Evolutionary conservation across 306 rosid genomes (phyloP).

Genomic region (Corylus americana): DNA sequence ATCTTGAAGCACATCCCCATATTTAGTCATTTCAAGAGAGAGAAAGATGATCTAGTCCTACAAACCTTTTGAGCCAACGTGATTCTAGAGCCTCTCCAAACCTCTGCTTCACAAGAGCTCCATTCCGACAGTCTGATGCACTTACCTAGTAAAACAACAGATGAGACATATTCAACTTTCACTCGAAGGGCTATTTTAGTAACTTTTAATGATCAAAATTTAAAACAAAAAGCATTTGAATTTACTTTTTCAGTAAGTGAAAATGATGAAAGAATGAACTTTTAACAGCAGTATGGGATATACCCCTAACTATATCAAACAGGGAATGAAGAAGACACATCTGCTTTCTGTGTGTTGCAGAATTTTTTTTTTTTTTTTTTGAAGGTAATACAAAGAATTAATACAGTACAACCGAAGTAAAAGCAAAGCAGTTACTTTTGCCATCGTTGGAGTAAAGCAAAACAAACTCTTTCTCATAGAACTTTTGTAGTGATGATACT

Average conservation of each 20-base stretch:
- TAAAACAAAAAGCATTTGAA: slow-evolving; percentile 18
- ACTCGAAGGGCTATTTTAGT: slow-evolving; percentile 7
- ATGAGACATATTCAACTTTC: slow-evolving; percentile 15
- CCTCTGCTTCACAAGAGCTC: slow-evolving; percentile 61
- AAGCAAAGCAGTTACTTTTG: not conserved
- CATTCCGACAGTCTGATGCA: slow-evolving; percentile 76
- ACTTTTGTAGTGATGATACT: not conserved
- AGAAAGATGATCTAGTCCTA: not conserved
- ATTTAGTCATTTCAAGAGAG: slow-evolving; percentile 1
- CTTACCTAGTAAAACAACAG: slow-evolving; percentile 57
- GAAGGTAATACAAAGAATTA: not conserved
- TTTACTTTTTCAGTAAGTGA: slow-evolving; percentile 6
- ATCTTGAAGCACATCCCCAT: not conserved
- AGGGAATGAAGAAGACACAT: not conserved
- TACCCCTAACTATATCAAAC: slow-evolving; percentile 17
- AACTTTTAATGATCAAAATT: not conserved
- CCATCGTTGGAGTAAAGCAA: not conserved
- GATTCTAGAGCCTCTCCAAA: slow-evolving; percentile 74
- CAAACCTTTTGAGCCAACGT: slow-evolving; percentile 57
- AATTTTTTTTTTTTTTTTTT: not conserved
- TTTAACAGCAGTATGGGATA: slow-evolving; percentile 12
- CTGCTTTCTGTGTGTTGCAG: not conserved
- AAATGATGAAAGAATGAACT: slow-evolving; percentile 3
- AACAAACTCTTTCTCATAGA: not conserved
- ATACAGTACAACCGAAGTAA: not conserved